Evolutionary conservation across 1,284 basidiomycete genomes (phyloP), one percentile per base, ranked within the genome.

Genomic region (Ceraceosorus guamensis): DNA sequence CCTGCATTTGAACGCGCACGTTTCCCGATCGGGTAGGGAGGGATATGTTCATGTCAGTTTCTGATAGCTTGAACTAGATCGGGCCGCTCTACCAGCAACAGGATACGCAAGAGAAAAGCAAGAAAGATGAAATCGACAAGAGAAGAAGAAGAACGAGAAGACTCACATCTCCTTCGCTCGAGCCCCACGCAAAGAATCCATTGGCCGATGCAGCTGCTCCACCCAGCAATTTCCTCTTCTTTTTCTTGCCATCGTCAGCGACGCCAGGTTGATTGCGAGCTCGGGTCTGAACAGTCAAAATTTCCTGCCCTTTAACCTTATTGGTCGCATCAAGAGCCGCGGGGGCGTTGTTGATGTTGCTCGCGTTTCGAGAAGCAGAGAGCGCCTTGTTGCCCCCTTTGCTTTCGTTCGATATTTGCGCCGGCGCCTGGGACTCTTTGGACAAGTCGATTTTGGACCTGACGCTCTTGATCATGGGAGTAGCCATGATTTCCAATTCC

Each of bases 211-310:
- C 39, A 16, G 11, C 39, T 11, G 39, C 39, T 33, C 41, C 16
- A 8, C 50, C n/a, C 5, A 52, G 39, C 31, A 46, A 24, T 2
- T 30, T 43, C 1, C 50, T 39, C 41, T 52, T 52, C 39, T 52
- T 52, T 44, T 52, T 52, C 31, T 34, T 41, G 39, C 10, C 11
- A 16, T 41, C 39, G 3, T 11, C 39, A 16, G 39, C 11, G 11
- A 11, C 39, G 11, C 11, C 39, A 41, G 39, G 24, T 24, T 24
- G 24, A 24, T 24, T 24, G 24, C 24, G 24, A 24, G 24, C 24
- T 24, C 24, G 24, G 3, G 24, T 24, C 24, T 24, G 24, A 24
- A 24, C 24, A 24, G 24, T 24, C 24, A 3, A 24, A 3, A 3
- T 24, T 24, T 24, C 24, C 24, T 24, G 24, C 24, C 24, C 24